Percentiles rank a stretch among this genome's conserved stretches.
Evolutionary conservation across 2,329 filamentous ascomycete genomes (phyloP).

Genomic region (Leptodontidium sp.): DNA sequence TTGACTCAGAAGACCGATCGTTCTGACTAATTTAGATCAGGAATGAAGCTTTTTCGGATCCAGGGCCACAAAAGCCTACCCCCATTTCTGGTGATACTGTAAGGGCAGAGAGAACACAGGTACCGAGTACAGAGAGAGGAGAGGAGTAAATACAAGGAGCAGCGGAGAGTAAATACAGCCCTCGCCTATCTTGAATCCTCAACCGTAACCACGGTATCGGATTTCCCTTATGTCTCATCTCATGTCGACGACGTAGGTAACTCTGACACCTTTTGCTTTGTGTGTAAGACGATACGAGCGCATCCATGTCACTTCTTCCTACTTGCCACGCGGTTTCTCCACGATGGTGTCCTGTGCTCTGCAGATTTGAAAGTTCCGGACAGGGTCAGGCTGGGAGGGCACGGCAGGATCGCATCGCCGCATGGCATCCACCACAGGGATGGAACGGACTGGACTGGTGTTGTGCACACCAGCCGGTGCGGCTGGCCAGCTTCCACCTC

Average conservation of each 20-base stretch:
- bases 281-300: not conserved
- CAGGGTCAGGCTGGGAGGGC: not conserved
- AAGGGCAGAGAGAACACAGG: too few relatives aligned
- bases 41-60: too few relatives aligned
- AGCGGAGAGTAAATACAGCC: too few relatives aligned
- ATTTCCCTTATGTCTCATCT: not conserved
- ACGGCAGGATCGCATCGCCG: not conserved
- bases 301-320: not conserved
- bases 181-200: not conserved
- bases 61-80: too few relatives aligned
- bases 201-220: not conserved
- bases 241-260: not conserved
- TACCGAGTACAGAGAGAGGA: too few relatives aligned
- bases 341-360: constrained; percentile 18
- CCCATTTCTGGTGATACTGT: too few relatives aligned
- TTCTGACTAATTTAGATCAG: too few relatives aligned
- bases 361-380: constrained; percentile 11
- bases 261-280: not conserved
- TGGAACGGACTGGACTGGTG: not conserved
- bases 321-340: constrained; percentile 9
- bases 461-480: too few relatives aligned
- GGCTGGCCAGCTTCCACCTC: not conserved
- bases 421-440: not conserved
- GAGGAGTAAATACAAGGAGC: too few relatives aligned
- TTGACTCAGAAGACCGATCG: too few relatives aligned